These are phyloP conservation scores for Zopfochytrium polystomum DNA, from an alignment of 371 early-diverging fungal species.

Conservation along the genomic window DNA sequence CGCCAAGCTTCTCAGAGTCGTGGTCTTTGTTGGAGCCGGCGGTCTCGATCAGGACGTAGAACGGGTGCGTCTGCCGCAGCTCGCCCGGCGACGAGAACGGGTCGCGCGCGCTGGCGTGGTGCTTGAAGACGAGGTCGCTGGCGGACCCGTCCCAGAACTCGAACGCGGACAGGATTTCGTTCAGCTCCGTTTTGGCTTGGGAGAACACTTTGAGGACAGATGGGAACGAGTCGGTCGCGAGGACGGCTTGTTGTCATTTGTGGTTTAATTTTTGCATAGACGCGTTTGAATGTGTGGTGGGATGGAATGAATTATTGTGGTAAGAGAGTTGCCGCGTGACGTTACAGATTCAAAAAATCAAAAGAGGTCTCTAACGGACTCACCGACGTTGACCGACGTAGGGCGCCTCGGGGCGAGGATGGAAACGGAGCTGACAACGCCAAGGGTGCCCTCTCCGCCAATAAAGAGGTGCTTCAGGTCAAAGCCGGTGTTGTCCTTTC, in stretches of 20 bases:
- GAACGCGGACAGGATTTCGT: conserved; percentile 94
- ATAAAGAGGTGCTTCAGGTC: conserved; percentile 94
- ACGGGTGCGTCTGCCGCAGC: conserved; percentile 48
- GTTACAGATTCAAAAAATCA: too few relatives aligned
- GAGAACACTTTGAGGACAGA: conserved; percentile 76
- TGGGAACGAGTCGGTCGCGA: conserved; percentile 72
- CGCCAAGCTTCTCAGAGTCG: conserved; percentile 79
- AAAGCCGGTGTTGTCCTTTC: conserved; percentile 67
- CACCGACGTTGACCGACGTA: conserved; percentile 44
- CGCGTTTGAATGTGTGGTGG: too few relatives aligned
- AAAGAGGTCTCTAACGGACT: conserved; percentile 5
- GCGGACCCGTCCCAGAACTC: conserved; percentile 90
- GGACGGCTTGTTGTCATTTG: conserved; percentile 51
- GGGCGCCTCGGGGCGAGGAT: conserved; percentile 71
- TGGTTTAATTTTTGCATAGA: too few relatives aligned
- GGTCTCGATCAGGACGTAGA: conserved; percentile 92
- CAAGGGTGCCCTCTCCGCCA: conserved; percentile 94
- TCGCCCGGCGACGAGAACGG: conserved; percentile 54
- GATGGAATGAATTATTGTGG: too few relatives aligned
- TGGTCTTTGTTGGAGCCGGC: conserved; percentile 89
- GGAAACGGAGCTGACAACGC: conserved; percentile 85
- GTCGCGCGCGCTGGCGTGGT: conserved; percentile 48
- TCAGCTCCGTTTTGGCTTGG: conserved; percentile 71
- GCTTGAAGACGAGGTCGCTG: conserved; percentile 65
- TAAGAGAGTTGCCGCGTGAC: too few relatives aligned